phyloP scores from a whole-genome alignment of 129 eudicot species.

The Mikania micrantha region DNA sequence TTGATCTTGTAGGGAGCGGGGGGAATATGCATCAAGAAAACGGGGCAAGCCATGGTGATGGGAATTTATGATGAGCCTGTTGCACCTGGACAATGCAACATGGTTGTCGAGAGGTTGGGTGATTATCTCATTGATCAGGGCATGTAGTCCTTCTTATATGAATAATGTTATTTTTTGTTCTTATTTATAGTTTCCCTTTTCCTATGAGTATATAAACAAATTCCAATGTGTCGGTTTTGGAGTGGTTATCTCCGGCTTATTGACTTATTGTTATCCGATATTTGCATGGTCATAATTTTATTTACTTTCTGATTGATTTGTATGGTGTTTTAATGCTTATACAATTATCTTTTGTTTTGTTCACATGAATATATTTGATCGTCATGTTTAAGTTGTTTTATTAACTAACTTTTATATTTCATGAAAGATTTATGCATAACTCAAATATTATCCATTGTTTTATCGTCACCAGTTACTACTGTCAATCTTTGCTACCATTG shows the following conservation, averaged over 20 bases:
- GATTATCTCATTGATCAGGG: constrained; percentile 75
- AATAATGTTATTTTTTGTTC: constrained; percentile 4
- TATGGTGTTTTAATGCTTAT: background rate
- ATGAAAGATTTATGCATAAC: too few species aligned
- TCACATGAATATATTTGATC: background rate
- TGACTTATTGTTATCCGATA: background rate
- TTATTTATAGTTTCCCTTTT: background rate
- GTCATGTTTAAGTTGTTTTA: too few species aligned
- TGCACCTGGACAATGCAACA: constrained; percentile 84
- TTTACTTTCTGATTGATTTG: background rate
- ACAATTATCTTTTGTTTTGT: background rate
- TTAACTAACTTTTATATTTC: too few species aligned
- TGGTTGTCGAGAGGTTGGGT: constrained; percentile 79
- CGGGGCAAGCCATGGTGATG: constrained; percentile 56
- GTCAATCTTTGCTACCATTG: too few species aligned
- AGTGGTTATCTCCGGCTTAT: constrained; percentile 18
- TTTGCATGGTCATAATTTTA: constrained; percentile 3
- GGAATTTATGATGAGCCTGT: constrained; percentile 76
- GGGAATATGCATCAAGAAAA: constrained; percentile 67
- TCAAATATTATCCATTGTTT: too few species aligned
- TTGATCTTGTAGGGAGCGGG: constrained; percentile 57
- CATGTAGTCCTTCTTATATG: constrained; percentile 22
- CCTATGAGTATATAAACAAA: constrained; percentile 10
- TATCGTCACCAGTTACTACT: too few species aligned
- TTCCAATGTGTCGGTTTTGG: constrained; percentile 9